These are phyloP conservation scores for Rhexocercosporidium sp. DNA, from an alignment of 2,329 filamentous ascomycete species.

Conservation along the genomic window DNA sequence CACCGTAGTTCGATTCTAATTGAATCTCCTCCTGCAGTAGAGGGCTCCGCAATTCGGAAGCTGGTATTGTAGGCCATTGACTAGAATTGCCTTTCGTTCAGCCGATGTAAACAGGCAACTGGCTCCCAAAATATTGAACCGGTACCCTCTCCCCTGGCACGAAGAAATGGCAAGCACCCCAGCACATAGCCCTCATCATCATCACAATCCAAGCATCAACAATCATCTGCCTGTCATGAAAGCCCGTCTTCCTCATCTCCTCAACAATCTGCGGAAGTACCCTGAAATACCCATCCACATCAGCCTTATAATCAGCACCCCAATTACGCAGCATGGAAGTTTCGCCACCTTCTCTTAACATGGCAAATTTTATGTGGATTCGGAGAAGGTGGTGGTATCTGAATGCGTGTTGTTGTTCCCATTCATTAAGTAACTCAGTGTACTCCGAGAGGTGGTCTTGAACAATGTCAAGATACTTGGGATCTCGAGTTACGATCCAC, in stretches of 20 bases:
- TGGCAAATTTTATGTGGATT: slow-evolving; percentile 25
- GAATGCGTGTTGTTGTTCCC: slow-evolving; percentile 25
- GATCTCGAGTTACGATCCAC: slow-evolving; percentile 25
- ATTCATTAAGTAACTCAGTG: slow-evolving; percentile 15
- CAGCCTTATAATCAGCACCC: slow-evolving; percentile 24
- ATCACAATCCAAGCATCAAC: slow-evolving; percentile 32
- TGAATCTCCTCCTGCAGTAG: too few species aligned
- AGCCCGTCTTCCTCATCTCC: slow-evolving; percentile 26
- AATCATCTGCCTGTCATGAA: slow-evolving; percentile 23
- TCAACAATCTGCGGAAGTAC: slow-evolving; percentile 23
- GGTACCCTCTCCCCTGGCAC: slow-evolving; percentile 31
- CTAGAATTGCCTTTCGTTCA: not conserved
- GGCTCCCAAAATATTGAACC: slow-evolving; percentile 30
- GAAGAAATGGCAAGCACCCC: slow-evolving; percentile 33
- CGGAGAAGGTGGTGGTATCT: slow-evolving; percentile 26
- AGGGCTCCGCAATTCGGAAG: too few species aligned
- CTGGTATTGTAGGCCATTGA: too few species aligned
- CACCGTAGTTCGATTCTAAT: too few species aligned
- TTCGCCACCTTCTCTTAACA: slow-evolving; percentile 21
- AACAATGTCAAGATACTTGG: slow-evolving; percentile 16
- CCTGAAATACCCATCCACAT: slow-evolving; percentile 29
- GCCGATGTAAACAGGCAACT: slow-evolving; percentile 34
- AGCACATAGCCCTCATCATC: slow-evolving; percentile 34
- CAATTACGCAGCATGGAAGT: slow-evolving; percentile 14
- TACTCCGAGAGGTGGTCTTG: slow-evolving; percentile 6